These are phyloP conservation scores for Colletotrichum navitas DNA, from an alignment of 2,329 filamentous ascomycete genomes.

Conservation along the genomic window DNA sequence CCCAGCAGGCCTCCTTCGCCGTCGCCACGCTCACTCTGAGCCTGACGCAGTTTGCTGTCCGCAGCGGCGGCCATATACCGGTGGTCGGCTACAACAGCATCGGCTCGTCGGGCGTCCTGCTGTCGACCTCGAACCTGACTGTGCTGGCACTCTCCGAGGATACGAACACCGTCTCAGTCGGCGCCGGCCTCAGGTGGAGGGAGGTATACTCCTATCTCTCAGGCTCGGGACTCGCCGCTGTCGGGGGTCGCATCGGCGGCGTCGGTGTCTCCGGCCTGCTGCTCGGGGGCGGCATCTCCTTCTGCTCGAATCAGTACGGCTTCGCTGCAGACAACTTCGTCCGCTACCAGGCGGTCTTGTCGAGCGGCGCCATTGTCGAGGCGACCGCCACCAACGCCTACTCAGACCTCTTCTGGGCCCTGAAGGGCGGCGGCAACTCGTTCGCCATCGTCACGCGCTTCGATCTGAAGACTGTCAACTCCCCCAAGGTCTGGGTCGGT, in stretches of 20 bases:
- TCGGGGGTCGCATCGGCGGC: slow-evolving; percentile 48
- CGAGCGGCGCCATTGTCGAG: slow-evolving; percentile 54
- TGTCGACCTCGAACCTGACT: slow-evolving; percentile 54
- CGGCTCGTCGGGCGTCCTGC: slow-evolving; percentile 47
- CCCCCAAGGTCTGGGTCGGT: slow-evolving; percentile 34
- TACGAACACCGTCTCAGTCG: slow-evolving; percentile 47
- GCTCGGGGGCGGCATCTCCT: slow-evolving; percentile 51
- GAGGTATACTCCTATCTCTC: slow-evolving; percentile 48
- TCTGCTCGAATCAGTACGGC: slow-evolving; percentile 48
- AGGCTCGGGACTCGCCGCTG: slow-evolving; percentile 44
- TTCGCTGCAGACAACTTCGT: slow-evolving; percentile 48
- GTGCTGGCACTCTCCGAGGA: slow-evolving; percentile 49
- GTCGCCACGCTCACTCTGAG: slow-evolving; percentile 45
- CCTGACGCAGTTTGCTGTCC: slow-evolving; percentile 44
- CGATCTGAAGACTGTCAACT: slow-evolving; percentile 44
- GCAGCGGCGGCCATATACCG: slow-evolving; percentile 49
- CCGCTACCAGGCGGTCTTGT: slow-evolving; percentile 58
- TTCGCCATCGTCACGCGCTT: slow-evolving; percentile 54
- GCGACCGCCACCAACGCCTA: slow-evolving; percentile 51
- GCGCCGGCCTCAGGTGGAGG: slow-evolving; percentile 49
- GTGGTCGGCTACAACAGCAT: slow-evolving; percentile 47
- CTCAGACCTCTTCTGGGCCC: slow-evolving; percentile 51
- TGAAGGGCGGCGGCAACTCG: slow-evolving; percentile 53
- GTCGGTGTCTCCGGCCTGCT: slow-evolving; percentile 49
- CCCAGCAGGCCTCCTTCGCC: slow-evolving; percentile 44